These are phyloP conservation scores for Colletotrichum camelliae DNA, from an alignment of 2,329 filamentous ascomycete genomes.

Conservation along the genomic window DNA sequence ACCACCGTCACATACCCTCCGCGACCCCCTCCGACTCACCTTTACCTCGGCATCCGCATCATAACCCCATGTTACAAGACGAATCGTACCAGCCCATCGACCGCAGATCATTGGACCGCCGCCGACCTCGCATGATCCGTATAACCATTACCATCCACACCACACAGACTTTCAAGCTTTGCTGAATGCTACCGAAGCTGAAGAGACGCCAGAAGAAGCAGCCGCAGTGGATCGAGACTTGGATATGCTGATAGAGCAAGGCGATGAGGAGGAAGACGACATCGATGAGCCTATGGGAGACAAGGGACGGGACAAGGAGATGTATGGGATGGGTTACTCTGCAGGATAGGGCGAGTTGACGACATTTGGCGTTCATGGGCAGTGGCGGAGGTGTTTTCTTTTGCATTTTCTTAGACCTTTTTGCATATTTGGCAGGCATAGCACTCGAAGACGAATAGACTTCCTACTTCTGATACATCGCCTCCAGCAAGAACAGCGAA, in stretches of 20 bases:
- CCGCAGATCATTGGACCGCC: slow-evolving; percentile 60
- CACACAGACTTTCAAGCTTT: slow-evolving; percentile 59
- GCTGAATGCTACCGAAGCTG: slow-evolving; percentile 50
- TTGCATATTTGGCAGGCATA: neutral
- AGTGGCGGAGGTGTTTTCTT: neutral
- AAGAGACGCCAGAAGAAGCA: slow-evolving; percentile 39
- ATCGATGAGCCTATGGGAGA: slow-evolving; percentile 31
- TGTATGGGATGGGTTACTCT: slow-evolving; percentile 9
- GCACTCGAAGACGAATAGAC: neutral
- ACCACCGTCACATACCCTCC: slow-evolving; percentile 42
- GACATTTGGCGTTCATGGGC: neutral
- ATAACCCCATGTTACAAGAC: slow-evolving; percentile 39
- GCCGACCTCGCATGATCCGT: slow-evolving; percentile 35
- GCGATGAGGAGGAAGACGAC: slow-evolving; percentile 46
- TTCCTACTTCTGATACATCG: neutral
- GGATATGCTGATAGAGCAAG: slow-evolving; percentile 57
- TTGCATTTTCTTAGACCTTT: neutral
- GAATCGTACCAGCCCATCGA: slow-evolving; percentile 59
- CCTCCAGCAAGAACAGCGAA: neutral
- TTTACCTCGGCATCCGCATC: slow-evolving; percentile 32
- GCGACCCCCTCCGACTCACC: slow-evolving; percentile 29
- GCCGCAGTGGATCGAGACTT: slow-evolving; percentile 51
- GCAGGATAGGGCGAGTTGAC: neutral
- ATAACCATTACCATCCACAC: slow-evolving; percentile 41
- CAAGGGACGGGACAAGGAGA: slow-evolving; percentile 13